Evolutionary conservation across 345 rosid genomes (phyloP).

Genomic region (Euphorbia lathyris): DNA sequence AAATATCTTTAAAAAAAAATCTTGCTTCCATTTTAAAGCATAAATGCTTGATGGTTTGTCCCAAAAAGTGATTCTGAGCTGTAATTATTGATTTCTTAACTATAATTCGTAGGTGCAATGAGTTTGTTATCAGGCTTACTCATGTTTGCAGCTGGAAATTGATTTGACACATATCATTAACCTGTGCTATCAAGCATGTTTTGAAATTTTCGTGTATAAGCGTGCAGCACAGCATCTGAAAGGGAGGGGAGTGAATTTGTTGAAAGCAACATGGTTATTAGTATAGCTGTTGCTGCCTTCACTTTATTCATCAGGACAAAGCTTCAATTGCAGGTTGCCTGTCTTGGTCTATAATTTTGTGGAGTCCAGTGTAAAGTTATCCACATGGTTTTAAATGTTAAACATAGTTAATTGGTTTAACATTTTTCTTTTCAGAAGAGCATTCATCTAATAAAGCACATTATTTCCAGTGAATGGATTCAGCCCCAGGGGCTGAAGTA

Average conservation of each 20-base stretch:
- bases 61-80: not conserved
- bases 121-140: not conserved
- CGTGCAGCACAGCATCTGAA: slow-evolving; percentile 48
- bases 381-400: slow-evolving; percentile 20
- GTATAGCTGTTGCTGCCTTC: slow-evolving; percentile 67
- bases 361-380: slow-evolving; percentile 3
- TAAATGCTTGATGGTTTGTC: not conserved
- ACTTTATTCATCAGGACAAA: slow-evolving; percentile 56
- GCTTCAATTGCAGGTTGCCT: slow-evolving; percentile 52
- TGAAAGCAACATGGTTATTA: slow-evolving; percentile 42
- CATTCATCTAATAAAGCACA: slow-evolving; percentile 39
- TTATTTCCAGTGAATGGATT: slow-evolving; percentile 62
- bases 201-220: slow-evolving; percentile 11
- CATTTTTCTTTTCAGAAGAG: slow-evolving; percentile 53
- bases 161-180: not conserved
- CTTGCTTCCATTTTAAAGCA: not conserved
- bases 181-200: not conserved
- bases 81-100: not conserved
- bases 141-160: slow-evolving; percentile 1
- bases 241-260: slow-evolving; percentile 42
- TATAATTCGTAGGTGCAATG: not conserved
- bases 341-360: slow-evolving; percentile 15
- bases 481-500: slow-evolving; percentile 60
- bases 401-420: slow-evolving; percentile 21
- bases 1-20: not conserved